Evolutionary conservation across 2,329 filamentous ascomycete species (phyloP), one percentile per base, ranked within the genome.

Genomic region (Amauroascus niger): DNA sequence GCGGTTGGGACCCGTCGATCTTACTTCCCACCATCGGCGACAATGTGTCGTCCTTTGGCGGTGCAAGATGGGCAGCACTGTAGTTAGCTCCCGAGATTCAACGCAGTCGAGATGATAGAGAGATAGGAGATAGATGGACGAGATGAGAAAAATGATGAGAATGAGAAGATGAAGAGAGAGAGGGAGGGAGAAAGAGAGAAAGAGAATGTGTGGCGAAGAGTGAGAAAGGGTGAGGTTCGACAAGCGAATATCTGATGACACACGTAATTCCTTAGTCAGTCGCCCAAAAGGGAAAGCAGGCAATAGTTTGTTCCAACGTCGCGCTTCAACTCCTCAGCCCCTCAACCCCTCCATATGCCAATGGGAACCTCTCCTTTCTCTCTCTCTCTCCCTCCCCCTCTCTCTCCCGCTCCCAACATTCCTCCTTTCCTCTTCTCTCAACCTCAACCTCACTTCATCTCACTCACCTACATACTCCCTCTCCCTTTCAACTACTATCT

Each of bases 1-100:
- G 32, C 37, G 22, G 48, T 50, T 41, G 41, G n/a, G 48, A 32
- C 24, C 24, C 48, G 48, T 26, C 48, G 26, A 41, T 41, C 37
- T n/a, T 24, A 41, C 20, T 14, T 30, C 20, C 22, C 16, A 49
- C 5, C 22, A 16, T 28, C 33, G 14, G 32, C 18, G 30, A 35
- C 39, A 4, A 11, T 24, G 28, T 47, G 35, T 47, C 45, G 28
- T 24, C 30, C 5, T 30, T 37, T 16, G n/a, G 13, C 37, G 37
- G n/a, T n/a, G n/a, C n/a, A n/a, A 35, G 13, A 35, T 5, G 32
- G 26, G 9, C 26, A 5, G 26, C 5, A 35, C 6, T 35, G 33
- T 35, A 32, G 28, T 32, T 32, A 32, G 28, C 28, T 32, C n/a
- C n/a, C n/a, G n/a, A n/a, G n/a, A n/a, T n/a, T n/a, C n/a, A n/a